Evolutionary conservation across 2,329 filamentous ascomycete species (phyloP), one percentile per base, ranked within the genome.

Genomic region (Talaromyces amestolkiae): DNA sequence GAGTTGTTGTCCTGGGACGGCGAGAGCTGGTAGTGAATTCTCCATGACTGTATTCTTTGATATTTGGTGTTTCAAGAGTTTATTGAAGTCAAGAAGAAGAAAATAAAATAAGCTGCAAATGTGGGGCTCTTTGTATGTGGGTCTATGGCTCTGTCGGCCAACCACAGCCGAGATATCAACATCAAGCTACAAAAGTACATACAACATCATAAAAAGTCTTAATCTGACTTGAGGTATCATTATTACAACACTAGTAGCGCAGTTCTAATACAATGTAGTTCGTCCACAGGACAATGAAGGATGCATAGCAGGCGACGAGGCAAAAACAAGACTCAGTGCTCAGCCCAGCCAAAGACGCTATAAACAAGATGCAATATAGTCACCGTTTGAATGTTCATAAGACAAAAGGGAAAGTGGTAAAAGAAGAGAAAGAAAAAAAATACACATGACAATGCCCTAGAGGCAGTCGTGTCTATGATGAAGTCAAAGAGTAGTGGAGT

Each of bases 1-100:
- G 47, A 99, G 86, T 54, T 88, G 81, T 76, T 95, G 91, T 75
- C 95, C 95, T 11, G 95, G 95, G 58, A 96, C 84, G 63, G 89
- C 91, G 70, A 92, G 66, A 27, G 72, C 66, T n/a, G 79, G 78
- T 31, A 81, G 67, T 3, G 75, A 65, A 58, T 69, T 70, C 66
- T 71, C 65, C 75, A 77, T 78, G 33, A 53, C 58, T 37, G 45
- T 17, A n/a, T 37, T 31, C 5, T 22, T 13, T 27, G 15, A 24
- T 35, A 33, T 11, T n/a, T 2, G 3, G 8, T 13, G 17, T 33
- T 13, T 35, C 10, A 13, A 39, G 4, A 3, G 2, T 35, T 33
- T 35, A 13, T n/a, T 15, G 9, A 37, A 56, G 53, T 56, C 6
- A 6, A n/a, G n/a, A 35, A 47, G 31, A 37, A 54, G 33, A 56